Percentiles rank a stretch among this genome's conserved stretches.
These are phyloP conservation scores for Pyrus bretschneideri DNA, from an alignment of 306 rosid genomes.

Conservation along the genomic window DNA sequence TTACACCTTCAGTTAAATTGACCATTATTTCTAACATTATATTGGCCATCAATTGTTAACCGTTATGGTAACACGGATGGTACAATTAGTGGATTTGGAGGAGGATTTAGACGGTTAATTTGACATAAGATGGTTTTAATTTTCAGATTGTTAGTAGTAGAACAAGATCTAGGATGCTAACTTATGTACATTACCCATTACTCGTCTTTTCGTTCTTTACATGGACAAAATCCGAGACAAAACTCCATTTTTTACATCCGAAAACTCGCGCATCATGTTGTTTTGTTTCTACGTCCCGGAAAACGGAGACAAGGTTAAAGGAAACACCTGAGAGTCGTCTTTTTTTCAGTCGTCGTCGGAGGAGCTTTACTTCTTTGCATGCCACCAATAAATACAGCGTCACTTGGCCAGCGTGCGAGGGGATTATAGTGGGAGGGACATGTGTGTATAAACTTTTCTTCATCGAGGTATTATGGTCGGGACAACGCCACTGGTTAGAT, in stretches of 20 bases:
- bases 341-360: neutral
- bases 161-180: neutral
- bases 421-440: neutral
- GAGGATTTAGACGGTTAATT: no score
- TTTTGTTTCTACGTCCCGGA: neutral
- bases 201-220: neutral
- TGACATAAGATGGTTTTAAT: no score
- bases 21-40: no score
- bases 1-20: no score
- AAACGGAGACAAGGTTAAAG: neutral
- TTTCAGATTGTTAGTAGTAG: neutral
- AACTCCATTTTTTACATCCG: neutral
- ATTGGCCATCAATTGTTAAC: no score
- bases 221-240: neutral
- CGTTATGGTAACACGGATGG: no score
- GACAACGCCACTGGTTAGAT: constrained; percentile 47
- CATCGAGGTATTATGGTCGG: constrained; percentile 58
- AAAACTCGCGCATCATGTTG: neutral
- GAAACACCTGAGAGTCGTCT: neutral
- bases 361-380: neutral
- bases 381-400: neutral
- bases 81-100: no score
- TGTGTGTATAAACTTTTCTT: neutral
- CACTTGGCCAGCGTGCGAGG: neutral
- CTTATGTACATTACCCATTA: neutral